Base-by-base conservation (phyloP, 1,139 yeast species). In the Zygosaccharomyces sapae region DNA sequence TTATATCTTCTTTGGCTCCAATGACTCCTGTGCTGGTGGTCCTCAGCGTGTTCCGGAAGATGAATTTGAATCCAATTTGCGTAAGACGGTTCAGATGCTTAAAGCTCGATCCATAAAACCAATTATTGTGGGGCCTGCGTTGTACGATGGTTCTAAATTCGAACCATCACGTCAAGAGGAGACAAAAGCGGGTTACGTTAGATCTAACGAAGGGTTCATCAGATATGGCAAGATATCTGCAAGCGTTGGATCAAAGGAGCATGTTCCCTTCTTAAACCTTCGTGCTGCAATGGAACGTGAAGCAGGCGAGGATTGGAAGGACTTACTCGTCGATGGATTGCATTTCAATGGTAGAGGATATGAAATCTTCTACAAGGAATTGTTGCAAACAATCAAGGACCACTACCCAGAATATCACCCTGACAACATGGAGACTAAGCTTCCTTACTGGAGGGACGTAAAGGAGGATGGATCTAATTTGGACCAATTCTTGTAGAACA, bases 1-100 rank as follows among this genome's bases (percentile, higher is more conserved):
- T 52, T 75, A 81, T 0, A 67, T 87, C 2, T 86, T 83, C 63
- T 79, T 85, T 56, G 96, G 96, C 1, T 76, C 94, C 8, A 87
- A 87, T 58, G 96, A 87, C 62, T 80, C 87, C 0, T 70, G 70
- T 4, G 56, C 70, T 3, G 68, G 66, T 3, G 73, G 72, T 31
- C 66, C 70, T 19, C 95, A 85, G 61, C 70, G 70, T 19, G 86
- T 84, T 1, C 73, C 77, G 1, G 40, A 81, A 7, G 73, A 68
- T 0, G 70, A 75, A 48, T 86, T 69, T 59, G 49, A 63, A 18
- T 67, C 64, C 6, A 86, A 86, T 59, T 67, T 77, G 48, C 60
- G 57, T 9, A 53, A 52, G 16, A 62, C 85, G 57, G 69, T 79
- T 4, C 52, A 67, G 9, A 49, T 69, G 44, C 70, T 77, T 10